Evolutionary conservation across 2,329 filamentous ascomycete species (phyloP).

Genomic region (Fusarium sp.): DNA sequence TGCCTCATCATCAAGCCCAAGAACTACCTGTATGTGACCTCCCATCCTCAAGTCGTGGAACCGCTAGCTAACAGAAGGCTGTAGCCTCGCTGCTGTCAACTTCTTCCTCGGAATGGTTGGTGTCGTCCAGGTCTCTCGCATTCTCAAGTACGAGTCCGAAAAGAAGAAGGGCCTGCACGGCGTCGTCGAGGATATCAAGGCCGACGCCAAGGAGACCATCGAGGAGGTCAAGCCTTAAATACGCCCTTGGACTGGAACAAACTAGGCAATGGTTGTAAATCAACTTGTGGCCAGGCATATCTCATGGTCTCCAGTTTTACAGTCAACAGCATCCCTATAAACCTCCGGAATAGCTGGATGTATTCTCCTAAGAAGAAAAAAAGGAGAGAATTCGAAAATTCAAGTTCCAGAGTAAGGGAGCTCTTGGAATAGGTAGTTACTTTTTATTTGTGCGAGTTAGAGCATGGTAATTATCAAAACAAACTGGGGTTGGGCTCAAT

Average conservation of each 20-base stretch:
- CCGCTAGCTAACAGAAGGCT: conserved; percentile 2
- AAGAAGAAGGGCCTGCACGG: conserved; percentile 62
- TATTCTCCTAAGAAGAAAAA: conserved; percentile 5
- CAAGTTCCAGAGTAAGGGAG: conserved; percentile 2
- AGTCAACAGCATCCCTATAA: not conserved
- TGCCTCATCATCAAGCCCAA: conserved; percentile 95
- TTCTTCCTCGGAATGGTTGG: conserved; percentile 96
- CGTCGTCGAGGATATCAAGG: conserved; percentile 56
- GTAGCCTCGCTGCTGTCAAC: conserved; percentile 91
- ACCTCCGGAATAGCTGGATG: not conserved
- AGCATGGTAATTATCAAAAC: conserved; percentile 6
- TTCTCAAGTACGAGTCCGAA: conserved; percentile 72
- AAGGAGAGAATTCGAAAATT: conserved; percentile 1
- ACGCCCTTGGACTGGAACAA: not conserved
- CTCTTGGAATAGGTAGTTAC: conserved; percentile 15
- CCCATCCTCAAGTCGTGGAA: not conserved
- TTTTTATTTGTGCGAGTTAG: conserved; percentile 13
- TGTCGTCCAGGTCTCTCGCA: conserved; percentile 82
- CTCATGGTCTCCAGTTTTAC: conserved; percentile 9
- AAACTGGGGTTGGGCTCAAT: conserved; percentile 13
- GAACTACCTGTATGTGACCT: conserved; percentile 79
- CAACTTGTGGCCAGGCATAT: conserved; percentile 7
- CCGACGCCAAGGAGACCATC: conserved; percentile 51
- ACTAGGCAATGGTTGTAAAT: conserved; percentile 3
- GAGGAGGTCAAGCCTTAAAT: conserved; percentile 43